Base-by-base conservation (phyloP, 2,329 filamentous ascomycete genomes). In the Fusarium decemcellulare region DNA sequence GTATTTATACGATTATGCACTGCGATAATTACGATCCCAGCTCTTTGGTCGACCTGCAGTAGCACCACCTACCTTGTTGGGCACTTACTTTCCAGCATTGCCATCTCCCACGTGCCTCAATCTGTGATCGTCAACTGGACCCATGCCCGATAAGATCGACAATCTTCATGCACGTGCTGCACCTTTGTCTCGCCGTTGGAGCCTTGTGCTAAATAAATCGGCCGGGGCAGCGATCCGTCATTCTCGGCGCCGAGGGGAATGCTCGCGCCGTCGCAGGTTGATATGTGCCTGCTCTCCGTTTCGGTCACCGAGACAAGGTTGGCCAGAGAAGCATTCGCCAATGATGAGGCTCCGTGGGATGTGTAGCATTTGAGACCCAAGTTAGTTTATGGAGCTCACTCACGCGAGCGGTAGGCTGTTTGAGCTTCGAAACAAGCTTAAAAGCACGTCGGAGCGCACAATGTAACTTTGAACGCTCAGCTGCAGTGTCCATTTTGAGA, bases 271-370 rank as follows among this genome's bases (percentile, higher is more conserved):
- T 54, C 60, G 23, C 46, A 18, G 34, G 43, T 23, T 39, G 10
- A 7, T 8, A 8, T 32, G n/a, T 36, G 29, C 18, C 43, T 8
- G 3, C 46, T 51, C 55, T 55, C 61, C 56, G 48, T 61, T 74
- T 71, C 34, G 43, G 70, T 70, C 68, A 74, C 72, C 72, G 72
- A 74, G 43, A 27, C 23, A 18, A 14, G 47, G 40, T 52, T 8
- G 47, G 42, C 44, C 5, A 46, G 60, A 14, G 50, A 50, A 44
- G 23, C 27, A 36, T n/a, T 30, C 46, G 47, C 30, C 46, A 52
- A 52, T 48, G 44, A 32, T 43, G 55, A 43, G 23, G 34, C 36
- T 18, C 16, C 6, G n/a, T 42, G 11, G 50, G 3, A 15, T 40
- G 18, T 12, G 15, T 10, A 30, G 18, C 44, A 16, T 32, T 3